These are phyloP conservation scores for Xylaria sp. DNA, from an alignment of 2,329 filamentous ascomycete genomes.

Conservation along the genomic window DNA sequence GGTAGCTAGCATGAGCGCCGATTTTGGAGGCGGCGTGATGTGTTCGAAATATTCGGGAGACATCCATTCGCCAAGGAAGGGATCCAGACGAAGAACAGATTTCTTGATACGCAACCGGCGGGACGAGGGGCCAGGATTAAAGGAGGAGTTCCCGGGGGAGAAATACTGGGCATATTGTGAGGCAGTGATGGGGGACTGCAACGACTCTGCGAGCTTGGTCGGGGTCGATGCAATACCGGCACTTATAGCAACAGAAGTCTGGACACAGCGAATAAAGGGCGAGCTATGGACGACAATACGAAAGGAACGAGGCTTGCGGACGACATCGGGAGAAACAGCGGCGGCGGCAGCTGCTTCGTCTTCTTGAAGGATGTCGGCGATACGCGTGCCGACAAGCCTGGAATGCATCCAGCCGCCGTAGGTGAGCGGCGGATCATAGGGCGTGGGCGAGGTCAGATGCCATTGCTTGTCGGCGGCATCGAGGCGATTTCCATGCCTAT, in stretches of 20 bases:
- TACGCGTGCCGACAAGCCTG: conserved; percentile 73
- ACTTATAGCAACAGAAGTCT: conserved; percentile 84
- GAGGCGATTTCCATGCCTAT: conserved; percentile 82
- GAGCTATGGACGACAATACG: conserved; percentile 85
- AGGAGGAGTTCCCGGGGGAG: conserved; percentile 17
- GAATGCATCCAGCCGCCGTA: conserved; percentile 92
- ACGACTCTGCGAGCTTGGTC: conserved; percentile 27
- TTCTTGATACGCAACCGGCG: conserved; percentile 40
- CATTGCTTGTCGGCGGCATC: conserved; percentile 93
- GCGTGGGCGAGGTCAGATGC: conserved; percentile 87
- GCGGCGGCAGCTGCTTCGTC: conserved; percentile 30
- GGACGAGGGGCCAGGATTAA: conserved; percentile 19
- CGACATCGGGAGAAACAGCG: conserved; percentile 30
- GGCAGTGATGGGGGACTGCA: conserved; percentile 16
- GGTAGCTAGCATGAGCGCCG: conserved; percentile 77
- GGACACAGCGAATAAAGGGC: conserved; percentile 88
- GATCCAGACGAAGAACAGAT: conserved; percentile 72
- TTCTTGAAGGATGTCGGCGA: conserved; percentile 63
- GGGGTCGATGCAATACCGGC: conserved; percentile 70
- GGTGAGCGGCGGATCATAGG: conserved; percentile 91
- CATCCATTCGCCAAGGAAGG: conserved; percentile 93
- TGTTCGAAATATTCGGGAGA: conserved; percentile 88
- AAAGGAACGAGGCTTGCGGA: conserved; percentile 56
- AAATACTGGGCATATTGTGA: conserved; percentile 22
- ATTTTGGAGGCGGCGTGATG: conserved; percentile 82